Evolutionary conservation across 2,329 filamentous ascomycete genomes (phyloP), one percentile per base, ranked within the genome.

Genomic region (Colletotrichum somersetense): DNA sequence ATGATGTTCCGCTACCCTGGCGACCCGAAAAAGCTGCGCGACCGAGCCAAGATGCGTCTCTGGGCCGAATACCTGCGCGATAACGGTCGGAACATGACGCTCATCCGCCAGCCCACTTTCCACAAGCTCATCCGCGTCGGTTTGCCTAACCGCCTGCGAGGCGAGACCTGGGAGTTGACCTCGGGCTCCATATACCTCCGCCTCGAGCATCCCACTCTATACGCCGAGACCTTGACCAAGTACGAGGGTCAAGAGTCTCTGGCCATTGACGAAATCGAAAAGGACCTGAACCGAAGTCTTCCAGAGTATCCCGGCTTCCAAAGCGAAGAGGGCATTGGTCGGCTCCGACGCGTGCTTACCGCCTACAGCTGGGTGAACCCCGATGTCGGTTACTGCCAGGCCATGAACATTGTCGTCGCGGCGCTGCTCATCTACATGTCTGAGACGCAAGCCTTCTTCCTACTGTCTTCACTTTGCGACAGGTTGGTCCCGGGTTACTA

Each of bases 391-490:
- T 99, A 99, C 82, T 99, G 96, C 81, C 96, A 99, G 83, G 96
- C 96, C 74, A 99, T 99, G 96, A 99, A 99, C 81, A 99, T 99
- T 76, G 96, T 99, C 44, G 96, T 98, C 66, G 96, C 96, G 23
- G 96, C 96, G n/a, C 85, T 99, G 70, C 88, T 99, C 77, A 99
- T 99, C 86, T 98, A 98, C 85, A 97, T 97, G 91, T 98, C 95
- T 11, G 96, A 99, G 82, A 83, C 92, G 0, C 96, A 99, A 83
- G 96, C 96, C 1, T 99, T 98, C 83, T 99, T 96, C 81, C 87
- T 98, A 10, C 89, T 99, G 55, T 97, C 95, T 1, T 89, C 96
- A 1, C 87, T 99, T 20, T 99, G 96, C 84, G 96, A 98, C 80
- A 92, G 96, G 58, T 87, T 99, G 2, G 89, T 98, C 4, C 96